A percentile compares a stretch with the other conserved stretches of the same genome.
These are phyloP conservation scores for Stereocaulon alpinum DNA, from an alignment of 495 filamentous ascomycete genomes.

Conservation along the genomic window DNA sequence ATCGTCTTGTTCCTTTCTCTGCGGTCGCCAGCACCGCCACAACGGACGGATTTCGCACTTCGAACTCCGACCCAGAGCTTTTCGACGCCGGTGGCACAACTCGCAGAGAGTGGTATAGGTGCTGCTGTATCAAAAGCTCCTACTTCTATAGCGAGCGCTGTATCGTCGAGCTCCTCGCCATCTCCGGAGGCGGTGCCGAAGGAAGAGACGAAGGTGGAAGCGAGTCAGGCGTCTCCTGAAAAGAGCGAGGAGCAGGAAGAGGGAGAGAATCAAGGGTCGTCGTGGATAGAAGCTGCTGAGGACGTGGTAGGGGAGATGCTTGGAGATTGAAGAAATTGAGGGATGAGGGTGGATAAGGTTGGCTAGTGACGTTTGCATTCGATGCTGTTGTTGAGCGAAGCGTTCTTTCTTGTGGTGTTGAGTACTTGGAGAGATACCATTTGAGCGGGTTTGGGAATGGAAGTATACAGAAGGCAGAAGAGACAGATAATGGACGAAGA, in stretches of 20 bases:
- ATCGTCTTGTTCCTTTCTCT: slow-evolving; percentile 48
- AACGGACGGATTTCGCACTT: background rate
- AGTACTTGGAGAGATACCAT: too few species aligned
- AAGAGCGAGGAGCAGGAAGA: background rate
- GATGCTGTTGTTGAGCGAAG: too few species aligned
- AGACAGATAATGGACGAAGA: too few species aligned
- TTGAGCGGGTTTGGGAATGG: too few species aligned
- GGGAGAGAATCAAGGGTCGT: background rate
- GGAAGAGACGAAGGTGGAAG: background rate
- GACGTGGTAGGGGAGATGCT: slow-evolving; percentile 2
- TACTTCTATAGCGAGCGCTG: background rate
- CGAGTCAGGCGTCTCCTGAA: too few species aligned
- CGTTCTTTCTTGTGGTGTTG: too few species aligned
- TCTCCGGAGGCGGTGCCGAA: background rate
- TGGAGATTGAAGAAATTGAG: background rate
- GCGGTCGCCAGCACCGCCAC: slow-evolving; percentile 5
- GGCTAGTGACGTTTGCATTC: too few species aligned
- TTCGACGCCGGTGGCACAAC: background rate
- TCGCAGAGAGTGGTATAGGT: background rate
- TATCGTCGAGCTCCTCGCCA: background rate
- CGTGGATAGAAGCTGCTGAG: slow-evolving; percentile 2
- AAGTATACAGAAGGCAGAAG: too few species aligned
- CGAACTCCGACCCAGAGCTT: background rate
- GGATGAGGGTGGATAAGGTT: background rate
- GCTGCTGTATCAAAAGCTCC: background rate